These are phyloP conservation scores for Penicillium verrucosum DNA, from an alignment of 2,329 filamentous ascomycete genomes.

Conservation along the genomic window DNA sequence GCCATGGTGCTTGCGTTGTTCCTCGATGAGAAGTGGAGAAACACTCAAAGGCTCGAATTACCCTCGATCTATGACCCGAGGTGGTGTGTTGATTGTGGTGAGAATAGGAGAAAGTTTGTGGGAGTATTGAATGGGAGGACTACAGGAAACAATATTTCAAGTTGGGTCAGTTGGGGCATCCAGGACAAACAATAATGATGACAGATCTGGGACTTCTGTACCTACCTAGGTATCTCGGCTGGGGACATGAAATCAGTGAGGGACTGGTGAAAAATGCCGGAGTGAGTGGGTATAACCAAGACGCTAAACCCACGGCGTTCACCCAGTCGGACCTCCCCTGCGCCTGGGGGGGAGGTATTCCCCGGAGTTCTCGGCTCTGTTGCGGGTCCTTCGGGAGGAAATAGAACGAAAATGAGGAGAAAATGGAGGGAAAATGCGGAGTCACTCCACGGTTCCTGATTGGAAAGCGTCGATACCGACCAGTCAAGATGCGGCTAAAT, in stretches of 20 bases:
- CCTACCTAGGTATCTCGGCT: not conserved
- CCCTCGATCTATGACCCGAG: too few species aligned
- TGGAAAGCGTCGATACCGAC: not conserved
- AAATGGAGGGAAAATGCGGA: conserved; percentile 15
- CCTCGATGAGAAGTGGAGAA: not conserved
- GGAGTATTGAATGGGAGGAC: too few species aligned
- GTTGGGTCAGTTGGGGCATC: not conserved
- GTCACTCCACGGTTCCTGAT: conserved; percentile 15
- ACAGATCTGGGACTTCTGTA: not conserved
- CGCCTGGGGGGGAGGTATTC: conserved; percentile 5
- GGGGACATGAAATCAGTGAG: conserved; percentile 1
- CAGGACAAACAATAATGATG: not conserved
- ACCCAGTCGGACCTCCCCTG: not conserved
- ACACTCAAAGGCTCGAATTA: not conserved
- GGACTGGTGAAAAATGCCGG: not conserved
- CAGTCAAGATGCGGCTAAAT: not conserved
- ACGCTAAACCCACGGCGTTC: not conserved
- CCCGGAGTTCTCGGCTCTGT: conserved; percentile 17
- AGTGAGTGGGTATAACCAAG: conserved; percentile 13
- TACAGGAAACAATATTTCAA: too few species aligned
- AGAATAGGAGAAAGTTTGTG: too few species aligned
- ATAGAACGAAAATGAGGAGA: not conserved
- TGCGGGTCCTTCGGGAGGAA: not conserved
- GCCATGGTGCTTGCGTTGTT: conserved; percentile 17
- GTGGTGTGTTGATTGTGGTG: not conserved